phyloP scores from a whole-genome alignment of 805 yeast species.

The Teunomyces pallodes region DNA sequence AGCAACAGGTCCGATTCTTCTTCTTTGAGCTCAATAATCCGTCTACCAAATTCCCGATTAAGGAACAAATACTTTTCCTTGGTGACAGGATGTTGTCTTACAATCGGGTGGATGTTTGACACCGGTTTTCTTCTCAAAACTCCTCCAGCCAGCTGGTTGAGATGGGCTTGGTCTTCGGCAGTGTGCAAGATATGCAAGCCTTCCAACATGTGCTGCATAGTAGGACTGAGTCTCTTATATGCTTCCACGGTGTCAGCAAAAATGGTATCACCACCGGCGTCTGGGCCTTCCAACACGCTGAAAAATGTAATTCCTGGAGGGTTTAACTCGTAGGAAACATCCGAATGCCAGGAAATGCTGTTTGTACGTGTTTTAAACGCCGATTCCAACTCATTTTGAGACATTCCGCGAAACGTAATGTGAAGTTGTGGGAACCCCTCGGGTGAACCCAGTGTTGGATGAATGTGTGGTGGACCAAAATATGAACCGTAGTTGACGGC shows the following conservation, averaged over 20 bases:
- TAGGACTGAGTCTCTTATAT: slow-evolving; percentile 66
- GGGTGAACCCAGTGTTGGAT: slow-evolving; percentile 74
- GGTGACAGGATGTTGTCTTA: slow-evolving; percentile 74
- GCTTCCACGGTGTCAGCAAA: slow-evolving; percentile 70
- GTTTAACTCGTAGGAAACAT: slow-evolving; percentile 69
- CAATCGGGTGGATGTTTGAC: slow-evolving; percentile 64
- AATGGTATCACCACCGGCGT: slow-evolving; percentile 72
- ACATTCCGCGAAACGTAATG: slow-evolving; percentile 53
- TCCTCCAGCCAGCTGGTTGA: slow-evolving; percentile 52
- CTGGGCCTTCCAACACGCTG: slow-evolving; percentile 55
- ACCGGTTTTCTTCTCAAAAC: slow-evolving; percentile 64
- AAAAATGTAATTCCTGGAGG: slow-evolving; percentile 72
- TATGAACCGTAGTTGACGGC: slow-evolving; percentile 57
- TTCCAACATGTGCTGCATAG: slow-evolving; percentile 53
- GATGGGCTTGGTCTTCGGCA: slow-evolving; percentile 67
- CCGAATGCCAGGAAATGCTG: slow-evolving; percentile 64
- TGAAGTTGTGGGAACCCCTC: slow-evolving; percentile 62
- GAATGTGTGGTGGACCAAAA: slow-evolving; percentile 70
- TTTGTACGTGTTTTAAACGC: slow-evolving; percentile 34
- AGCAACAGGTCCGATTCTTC: slow-evolving; percentile 67
- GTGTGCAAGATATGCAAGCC: slow-evolving; percentile 70
- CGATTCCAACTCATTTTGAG: slow-evolving; percentile 34
- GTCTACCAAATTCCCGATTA: slow-evolving; percentile 62
- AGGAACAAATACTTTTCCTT: slow-evolving; percentile 57
- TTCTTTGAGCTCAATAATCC: slow-evolving; percentile 67